These are phyloP conservation scores for Aspergillus sp. DNA, from an alignment of 2,329 filamentous ascomycete species.

Conservation along the genomic window DNA sequence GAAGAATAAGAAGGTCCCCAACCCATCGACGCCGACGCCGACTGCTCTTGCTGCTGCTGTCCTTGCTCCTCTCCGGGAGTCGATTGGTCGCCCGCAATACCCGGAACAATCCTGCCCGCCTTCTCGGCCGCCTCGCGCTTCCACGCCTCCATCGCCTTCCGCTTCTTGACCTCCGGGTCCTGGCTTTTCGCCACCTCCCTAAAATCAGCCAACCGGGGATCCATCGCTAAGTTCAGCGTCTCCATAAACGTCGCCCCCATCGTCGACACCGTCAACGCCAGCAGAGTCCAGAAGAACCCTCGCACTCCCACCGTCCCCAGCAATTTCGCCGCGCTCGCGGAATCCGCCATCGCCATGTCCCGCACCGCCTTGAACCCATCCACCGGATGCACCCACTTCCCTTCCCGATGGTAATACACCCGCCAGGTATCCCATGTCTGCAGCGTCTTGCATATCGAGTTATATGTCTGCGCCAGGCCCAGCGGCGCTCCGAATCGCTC, in stretches of 20 bases:
- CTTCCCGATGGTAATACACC: conserved; percentile 5
- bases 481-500: conserved; percentile 13
- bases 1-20: not conserved
- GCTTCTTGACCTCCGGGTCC: conserved; percentile 22
- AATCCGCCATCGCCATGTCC: conserved; percentile 2
- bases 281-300: conserved; percentile 15
- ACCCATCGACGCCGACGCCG: not conserved
- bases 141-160: conserved; percentile 17
- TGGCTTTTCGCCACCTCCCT: conserved; percentile 18
- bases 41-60: not conserved
- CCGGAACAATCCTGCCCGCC: no score
- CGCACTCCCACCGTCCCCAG: conserved; percentile 7
- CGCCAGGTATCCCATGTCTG: not conserved
- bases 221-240: conserved; percentile 12
- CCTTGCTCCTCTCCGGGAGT: no score
- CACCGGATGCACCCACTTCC: conserved; percentile 8
- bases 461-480: not conserved
- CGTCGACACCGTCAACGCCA: conserved; percentile 5
- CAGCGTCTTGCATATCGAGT: not conserved
- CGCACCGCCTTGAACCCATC: conserved; percentile 4
- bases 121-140: not conserved
- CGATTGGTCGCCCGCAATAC: not conserved
- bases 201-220: conserved; percentile 26
- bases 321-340: not conserved
- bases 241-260: conserved; percentile 14